Percentiles rank a stretch among this genome's conserved stretches.
These are phyloP conservation scores for Coniferiporia sulphurascens DNA, from an alignment of 1,284 basidiomycete genomes.

Conservation along the genomic window DNA sequence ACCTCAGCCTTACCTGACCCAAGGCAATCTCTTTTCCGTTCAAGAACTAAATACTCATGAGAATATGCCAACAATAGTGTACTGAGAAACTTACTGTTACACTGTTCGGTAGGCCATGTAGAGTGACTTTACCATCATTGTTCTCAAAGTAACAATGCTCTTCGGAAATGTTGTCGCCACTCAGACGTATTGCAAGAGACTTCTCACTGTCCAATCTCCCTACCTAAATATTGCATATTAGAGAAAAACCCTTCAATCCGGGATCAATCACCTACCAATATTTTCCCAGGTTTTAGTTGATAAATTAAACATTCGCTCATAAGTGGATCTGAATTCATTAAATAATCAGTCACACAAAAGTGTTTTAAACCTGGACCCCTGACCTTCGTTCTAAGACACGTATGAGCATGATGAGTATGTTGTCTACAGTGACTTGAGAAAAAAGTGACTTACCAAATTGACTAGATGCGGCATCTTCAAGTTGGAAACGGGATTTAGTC, in stretches of 20 bases:
- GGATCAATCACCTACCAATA: slow-evolving; percentile 48
- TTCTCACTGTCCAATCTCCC: slow-evolving; percentile 79
- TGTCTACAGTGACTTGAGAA: background rate
- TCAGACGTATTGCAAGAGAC: slow-evolving; percentile 85
- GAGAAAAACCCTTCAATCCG: slow-evolving; percentile 11
- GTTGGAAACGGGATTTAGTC: slow-evolving; percentile 22
- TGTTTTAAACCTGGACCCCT: slow-evolving; percentile 21
- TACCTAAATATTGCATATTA: slow-evolving; percentile 41
- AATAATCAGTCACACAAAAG: background rate
- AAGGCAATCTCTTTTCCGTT: slow-evolving; percentile 86
- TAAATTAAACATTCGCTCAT: slow-evolving; percentile 94
- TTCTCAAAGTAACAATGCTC: slow-evolving; percentile 94
- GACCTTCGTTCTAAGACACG: slow-evolving; percentile 75
- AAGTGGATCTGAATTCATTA: slow-evolving; percentile 57
- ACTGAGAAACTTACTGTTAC: slow-evolving; percentile 62
- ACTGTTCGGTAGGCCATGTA: slow-evolving; percentile 75
- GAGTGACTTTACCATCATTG: slow-evolving; percentile 76
- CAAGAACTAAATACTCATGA: slow-evolving; percentile 54
- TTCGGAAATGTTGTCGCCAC: slow-evolving; percentile 86
- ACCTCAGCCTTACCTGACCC: slow-evolving; percentile 51
- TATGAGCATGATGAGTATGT: slow-evolving; percentile 13
- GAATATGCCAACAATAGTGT: background rate
- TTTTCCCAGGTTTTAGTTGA: slow-evolving; percentile 87
- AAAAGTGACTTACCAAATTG: slow-evolving; percentile 66
- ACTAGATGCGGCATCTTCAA: slow-evolving; percentile 88